Conservation (phyloP, 805 yeast species). For the Yarrowia sp. region DNA sequence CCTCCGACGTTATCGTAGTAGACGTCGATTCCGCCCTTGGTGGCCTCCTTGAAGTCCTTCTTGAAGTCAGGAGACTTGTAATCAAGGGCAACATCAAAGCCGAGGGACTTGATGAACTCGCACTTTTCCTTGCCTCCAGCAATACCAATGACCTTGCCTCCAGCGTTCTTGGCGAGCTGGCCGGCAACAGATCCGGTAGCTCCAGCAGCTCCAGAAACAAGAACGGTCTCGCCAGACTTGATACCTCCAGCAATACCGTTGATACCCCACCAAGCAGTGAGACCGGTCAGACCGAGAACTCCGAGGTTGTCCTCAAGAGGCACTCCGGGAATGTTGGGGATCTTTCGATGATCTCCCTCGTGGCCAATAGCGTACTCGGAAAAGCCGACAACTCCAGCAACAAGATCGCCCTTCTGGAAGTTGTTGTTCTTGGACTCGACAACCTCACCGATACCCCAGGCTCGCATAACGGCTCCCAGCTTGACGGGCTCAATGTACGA, state of each 20-base stretch:
- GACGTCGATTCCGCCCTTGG: slow-evolving; percentile 39
- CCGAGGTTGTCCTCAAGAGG: slow-evolving; percentile 26
- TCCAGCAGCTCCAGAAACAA: slow-evolving; percentile 94
- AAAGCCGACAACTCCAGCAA: slow-evolving; percentile 6
- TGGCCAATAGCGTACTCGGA: slow-evolving; percentile 22
- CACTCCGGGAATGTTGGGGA: slow-evolving; percentile 24
- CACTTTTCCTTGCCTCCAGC: slow-evolving; percentile 78
- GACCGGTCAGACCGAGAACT: slow-evolving; percentile 42
- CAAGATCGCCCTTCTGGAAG: slow-evolving; percentile 4
- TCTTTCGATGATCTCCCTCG: slow-evolving; percentile 6
- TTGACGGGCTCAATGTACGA: slow-evolving; percentile 25
- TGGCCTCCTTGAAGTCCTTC: slow-evolving; percentile 37
- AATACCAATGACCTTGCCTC: slow-evolving; percentile 81
- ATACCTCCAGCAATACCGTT: slow-evolving; percentile 60
- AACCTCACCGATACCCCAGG: slow-evolving; percentile 27
- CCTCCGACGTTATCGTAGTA: slow-evolving; percentile 43
- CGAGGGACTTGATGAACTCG: slow-evolving; percentile 59
- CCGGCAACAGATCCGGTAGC: slow-evolving; percentile 77
- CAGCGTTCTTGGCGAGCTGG: slow-evolving; percentile 60
- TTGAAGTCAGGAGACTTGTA: slow-evolving; percentile 39
- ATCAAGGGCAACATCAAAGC: slow-evolving; percentile 70
- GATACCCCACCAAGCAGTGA: slow-evolving; percentile 74
- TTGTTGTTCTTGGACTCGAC: slow-evolving; percentile 26
- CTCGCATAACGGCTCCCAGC: slow-evolving; percentile 23
- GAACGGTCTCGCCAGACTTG: slow-evolving; percentile 63